Base-by-base conservation (phyloP, 1,284 basidiomycete species). In the Cryptococcus floricola region DNA sequence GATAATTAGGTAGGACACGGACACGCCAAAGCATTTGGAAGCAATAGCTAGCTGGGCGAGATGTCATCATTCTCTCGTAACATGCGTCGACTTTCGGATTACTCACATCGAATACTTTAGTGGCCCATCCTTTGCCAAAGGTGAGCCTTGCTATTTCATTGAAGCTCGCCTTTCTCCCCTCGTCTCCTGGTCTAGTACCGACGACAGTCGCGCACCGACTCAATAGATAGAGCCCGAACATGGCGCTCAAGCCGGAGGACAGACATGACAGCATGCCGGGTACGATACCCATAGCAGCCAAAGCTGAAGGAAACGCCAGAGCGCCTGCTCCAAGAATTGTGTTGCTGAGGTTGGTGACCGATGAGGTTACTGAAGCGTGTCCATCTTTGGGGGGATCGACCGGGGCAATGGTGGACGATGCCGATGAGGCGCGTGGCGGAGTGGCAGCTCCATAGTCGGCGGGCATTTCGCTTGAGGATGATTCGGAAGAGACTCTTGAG, bases 21-120 rank as follows among this genome's bases (percentile, higher is more conserved):
- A 93, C 8, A 98, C 96, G 34, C 96, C 96, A 72, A 95, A 95
- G 75, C 92, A 97, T 74, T 97, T 97, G 74, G 89, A 87, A 2
- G 93, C 94, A 66, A 99, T 97, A 7, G 95, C 94, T 3, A 87
- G 83, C 76, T 98, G 71, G 64, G 47, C 58, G 61, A 39, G 55
- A 58, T 63, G 10, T 49, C 34, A 39, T 56, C 47, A 53, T 53
- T 56, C 37, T 27, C 39, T 19, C 7, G 27, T 31, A 9, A 23
- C 14, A 9, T 14, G 27, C 47, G 19, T 28, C 19, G 14, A 10
- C 42, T 12, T 37, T 19, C 39, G 16, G 12, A 23, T 14, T 5
- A 64, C 73, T 64, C 60, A 74, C 74, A 60, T 76, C 73, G 62
- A 76, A 78, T 31, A 65, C 56, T 45, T 65, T 66, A 39, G 63